phyloP scores from a whole-genome alignment of 2,329 filamentous ascomycete genomes.

The Eutypella sp. region DNA sequence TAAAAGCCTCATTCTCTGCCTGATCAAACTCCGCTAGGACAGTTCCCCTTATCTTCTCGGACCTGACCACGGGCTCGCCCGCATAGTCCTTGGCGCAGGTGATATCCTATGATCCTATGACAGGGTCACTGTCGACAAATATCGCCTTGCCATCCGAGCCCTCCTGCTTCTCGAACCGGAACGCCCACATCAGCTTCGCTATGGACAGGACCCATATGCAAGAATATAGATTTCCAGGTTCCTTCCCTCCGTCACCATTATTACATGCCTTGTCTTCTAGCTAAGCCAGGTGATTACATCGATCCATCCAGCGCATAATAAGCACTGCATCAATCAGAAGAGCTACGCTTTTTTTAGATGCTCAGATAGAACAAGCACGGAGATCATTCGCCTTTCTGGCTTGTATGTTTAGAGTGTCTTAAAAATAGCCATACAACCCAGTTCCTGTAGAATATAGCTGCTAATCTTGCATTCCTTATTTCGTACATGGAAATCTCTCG shows the following conservation, averaged over 20 bases:
- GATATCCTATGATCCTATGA: constrained; percentile 9
- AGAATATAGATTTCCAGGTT: background rate
- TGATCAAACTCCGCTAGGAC: constrained; percentile 5
- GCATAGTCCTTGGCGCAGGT: constrained; percentile 10
- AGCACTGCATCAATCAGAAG: background rate
- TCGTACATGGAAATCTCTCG: background rate
- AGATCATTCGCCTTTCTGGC: background rate
- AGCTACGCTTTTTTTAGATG: background rate
- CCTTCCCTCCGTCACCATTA: background rate
- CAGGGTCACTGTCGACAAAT: constrained; percentile 7
- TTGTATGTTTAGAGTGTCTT: background rate
- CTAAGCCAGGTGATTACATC: background rate
- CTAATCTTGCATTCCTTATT: background rate
- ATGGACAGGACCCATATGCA: constrained; percentile 20
- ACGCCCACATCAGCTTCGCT: constrained; percentile 29
- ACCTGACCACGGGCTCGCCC: constrained; percentile 6
- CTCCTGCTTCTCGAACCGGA: constrained; percentile 22
- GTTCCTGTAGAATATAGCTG: background rate
- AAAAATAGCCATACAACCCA: background rate
- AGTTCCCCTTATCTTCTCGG: constrained; percentile 4
- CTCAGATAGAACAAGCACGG: background rate
- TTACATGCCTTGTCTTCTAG: background rate
- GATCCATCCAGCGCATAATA: background rate
- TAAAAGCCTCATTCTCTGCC: constrained; percentile 40
- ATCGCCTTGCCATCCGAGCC: constrained; percentile 5